Evolutionary conservation across 805 yeast genomes (phyloP).

Genomic region (Saccharomycopsis javanensis): DNA sequence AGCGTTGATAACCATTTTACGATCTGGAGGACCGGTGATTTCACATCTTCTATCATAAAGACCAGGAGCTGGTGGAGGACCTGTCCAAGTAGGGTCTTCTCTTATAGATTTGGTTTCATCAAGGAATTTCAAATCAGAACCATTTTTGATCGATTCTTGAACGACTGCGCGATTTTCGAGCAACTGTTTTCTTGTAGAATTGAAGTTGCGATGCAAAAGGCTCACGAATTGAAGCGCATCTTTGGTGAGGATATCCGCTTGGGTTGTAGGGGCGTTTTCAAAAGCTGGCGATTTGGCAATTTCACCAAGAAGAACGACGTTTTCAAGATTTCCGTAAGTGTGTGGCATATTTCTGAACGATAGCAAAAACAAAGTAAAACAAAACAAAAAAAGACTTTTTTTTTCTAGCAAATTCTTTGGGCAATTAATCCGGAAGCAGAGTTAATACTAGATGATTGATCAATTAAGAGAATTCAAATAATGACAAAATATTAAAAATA

Average conservation of each 20-base stretch:
- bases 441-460: background rate
- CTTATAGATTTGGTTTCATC: conserved; percentile 63
- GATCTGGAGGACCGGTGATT: conserved; percentile 79
- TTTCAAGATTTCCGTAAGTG: conserved; percentile 34
- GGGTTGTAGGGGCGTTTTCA: conserved; percentile 30
- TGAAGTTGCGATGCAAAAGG: conserved; percentile 64
- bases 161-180: conserved; percentile 51
- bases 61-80: conserved; percentile 64
- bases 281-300: conserved; percentile 28
- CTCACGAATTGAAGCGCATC: conserved; percentile 64
- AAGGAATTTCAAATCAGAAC: conserved; percentile 51
- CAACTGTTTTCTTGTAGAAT: conserved; percentile 47
- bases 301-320: conserved; percentile 46
- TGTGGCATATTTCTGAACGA: background rate
- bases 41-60: conserved; percentile 67
- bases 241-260: conserved; percentile 44
- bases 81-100: conserved; percentile 66
- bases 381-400: background rate
- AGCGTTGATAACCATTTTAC: conserved; percentile 78
- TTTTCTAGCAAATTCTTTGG: no score
- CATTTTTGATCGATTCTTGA: conserved; percentile 54
- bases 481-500: no score
- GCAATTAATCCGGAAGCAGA: no score
- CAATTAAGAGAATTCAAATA: background rate
- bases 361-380: background rate